Evolutionary conservation across 345 rosid species (phyloP).

Genomic region (Populus deltoides): DNA sequence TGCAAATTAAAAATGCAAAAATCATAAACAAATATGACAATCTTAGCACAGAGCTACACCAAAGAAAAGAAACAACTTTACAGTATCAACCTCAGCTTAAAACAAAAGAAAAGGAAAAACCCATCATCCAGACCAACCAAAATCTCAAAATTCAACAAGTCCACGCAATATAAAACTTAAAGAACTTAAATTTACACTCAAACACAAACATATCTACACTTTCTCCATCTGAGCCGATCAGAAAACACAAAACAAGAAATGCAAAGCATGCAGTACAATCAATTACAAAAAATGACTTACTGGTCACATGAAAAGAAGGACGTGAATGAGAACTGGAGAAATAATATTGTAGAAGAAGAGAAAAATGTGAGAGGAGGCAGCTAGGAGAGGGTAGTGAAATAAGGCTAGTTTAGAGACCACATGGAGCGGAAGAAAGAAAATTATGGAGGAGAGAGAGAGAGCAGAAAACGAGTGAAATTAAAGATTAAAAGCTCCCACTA

Average conservation of each 20-base stretch:
- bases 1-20: not conserved
- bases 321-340: not conserved
- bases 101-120: not conserved
- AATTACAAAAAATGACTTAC: conserved; percentile 36
- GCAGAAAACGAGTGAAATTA: conserved; percentile 30
- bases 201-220: not conserved
- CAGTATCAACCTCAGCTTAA: not conserved
- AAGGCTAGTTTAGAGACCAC: conserved; percentile 27
- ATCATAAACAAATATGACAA: not conserved
- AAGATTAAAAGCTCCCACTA: not conserved
- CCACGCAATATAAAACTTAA: not conserved
- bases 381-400: not conserved
- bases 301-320: conserved; percentile 42
- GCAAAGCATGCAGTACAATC: not conserved
- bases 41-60: not conserved
- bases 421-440: conserved; percentile 11
- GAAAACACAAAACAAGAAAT: not conserved
- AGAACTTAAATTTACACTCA: not conserved
- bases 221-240: not conserved
- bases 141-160: conserved; percentile 10
- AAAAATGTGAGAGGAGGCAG: not conserved
- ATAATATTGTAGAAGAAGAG: conserved; percentile 9
- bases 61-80: not conserved
- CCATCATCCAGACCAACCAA: not conserved
- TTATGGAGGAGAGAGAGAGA: not conserved